Percentiles rank a stretch among this genome's conserved stretches.
phyloP scores from a whole-genome alignment of 192 early-diverging fungal genomes.

The Glomus cerebriforme region DNA sequence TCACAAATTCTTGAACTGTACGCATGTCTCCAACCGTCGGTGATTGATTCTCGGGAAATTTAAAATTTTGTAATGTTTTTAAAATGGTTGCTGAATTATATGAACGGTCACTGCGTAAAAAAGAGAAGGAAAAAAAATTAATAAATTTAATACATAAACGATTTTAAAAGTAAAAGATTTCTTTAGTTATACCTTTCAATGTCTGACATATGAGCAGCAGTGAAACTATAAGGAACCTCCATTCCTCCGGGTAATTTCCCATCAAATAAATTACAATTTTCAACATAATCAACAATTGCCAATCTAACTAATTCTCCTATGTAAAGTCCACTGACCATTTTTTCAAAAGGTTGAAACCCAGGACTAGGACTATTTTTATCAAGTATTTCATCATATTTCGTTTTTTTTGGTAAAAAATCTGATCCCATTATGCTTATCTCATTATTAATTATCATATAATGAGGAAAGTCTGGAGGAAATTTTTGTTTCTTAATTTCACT shows the following conservation, averaged over 20 bases:
- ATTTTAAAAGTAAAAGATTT: not conserved
- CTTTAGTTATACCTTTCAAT: not conserved
- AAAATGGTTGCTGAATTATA: not conserved
- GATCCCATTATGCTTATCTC: constrained; percentile 89
- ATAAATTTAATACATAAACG: not conserved
- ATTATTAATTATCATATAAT: constrained; percentile 93
- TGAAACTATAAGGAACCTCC: not conserved
- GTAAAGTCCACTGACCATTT: constrained; percentile 95
- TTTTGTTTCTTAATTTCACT: constrained; percentile 71
- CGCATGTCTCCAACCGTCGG: not conserved
- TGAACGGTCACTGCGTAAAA: not conserved
- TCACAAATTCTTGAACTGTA: constrained; percentile 14
- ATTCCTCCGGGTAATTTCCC: constrained; percentile 61
- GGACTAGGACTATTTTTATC: constrained; percentile 80
- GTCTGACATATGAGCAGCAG: not conserved
- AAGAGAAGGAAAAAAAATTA: not conserved
- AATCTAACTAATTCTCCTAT: constrained; percentile 89
- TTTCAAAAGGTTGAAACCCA: constrained; percentile 90
- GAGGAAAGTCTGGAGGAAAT: constrained; percentile 45
- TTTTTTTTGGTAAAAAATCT: constrained; percentile 76
- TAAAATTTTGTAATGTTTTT: not conserved
- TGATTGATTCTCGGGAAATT: not conserved
- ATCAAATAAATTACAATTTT: constrained; percentile 74
- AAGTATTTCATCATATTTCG: constrained; percentile 82
- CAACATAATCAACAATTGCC: constrained; percentile 78